These are phyloP conservation scores for Cyberlindnera mycetangii DNA, from an alignment of 805 yeast species.

Conservation along the genomic window DNA sequence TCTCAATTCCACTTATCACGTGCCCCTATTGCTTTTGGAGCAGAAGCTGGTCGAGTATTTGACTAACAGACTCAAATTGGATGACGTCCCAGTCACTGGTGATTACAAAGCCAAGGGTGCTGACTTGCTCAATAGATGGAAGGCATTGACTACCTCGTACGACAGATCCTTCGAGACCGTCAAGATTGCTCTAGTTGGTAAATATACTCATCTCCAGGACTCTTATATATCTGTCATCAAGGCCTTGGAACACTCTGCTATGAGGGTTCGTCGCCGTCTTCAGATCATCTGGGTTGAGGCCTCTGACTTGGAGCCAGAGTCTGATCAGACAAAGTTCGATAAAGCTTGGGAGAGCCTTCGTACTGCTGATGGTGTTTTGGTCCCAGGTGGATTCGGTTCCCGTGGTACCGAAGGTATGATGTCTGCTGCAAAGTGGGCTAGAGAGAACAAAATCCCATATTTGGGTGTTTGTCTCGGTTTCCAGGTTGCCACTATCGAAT, in stretches of 20 bases:
- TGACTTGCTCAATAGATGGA: conserved; percentile 74
- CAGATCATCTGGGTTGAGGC: conserved; percentile 97
- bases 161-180: conserved; percentile 85
- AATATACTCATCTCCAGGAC: conserved; percentile 93
- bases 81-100: conserved; percentile 40
- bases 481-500: conserved; percentile 96
- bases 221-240: conserved; percentile 93
- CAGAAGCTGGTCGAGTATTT: conserved; percentile 80
- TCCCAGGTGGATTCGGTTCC: conserved; percentile 97
- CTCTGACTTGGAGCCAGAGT: conserved; percentile 74
- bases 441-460: conserved; percentile 91
- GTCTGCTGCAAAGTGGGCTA: conserved; percentile 96
- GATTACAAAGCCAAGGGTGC: conserved; percentile 66
- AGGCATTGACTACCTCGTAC: conserved; percentile 67
- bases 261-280: conserved; percentile 81
- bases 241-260: conserved; percentile 91
- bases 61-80: conserved; percentile 61
- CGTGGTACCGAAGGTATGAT: conserved; percentile 99
- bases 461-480: conserved; percentile 97
- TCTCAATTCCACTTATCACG: conserved; percentile 95
- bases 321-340: conserved; percentile 76
- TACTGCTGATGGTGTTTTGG: conserved; percentile 93
- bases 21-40: conserved; percentile 85
- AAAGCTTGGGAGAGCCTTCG: conserved; percentile 94
- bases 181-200: conserved; percentile 95